Conservation (phyloP, 2,329 filamentous ascomycete genomes). For the Aspergillus sp. region DNA sequence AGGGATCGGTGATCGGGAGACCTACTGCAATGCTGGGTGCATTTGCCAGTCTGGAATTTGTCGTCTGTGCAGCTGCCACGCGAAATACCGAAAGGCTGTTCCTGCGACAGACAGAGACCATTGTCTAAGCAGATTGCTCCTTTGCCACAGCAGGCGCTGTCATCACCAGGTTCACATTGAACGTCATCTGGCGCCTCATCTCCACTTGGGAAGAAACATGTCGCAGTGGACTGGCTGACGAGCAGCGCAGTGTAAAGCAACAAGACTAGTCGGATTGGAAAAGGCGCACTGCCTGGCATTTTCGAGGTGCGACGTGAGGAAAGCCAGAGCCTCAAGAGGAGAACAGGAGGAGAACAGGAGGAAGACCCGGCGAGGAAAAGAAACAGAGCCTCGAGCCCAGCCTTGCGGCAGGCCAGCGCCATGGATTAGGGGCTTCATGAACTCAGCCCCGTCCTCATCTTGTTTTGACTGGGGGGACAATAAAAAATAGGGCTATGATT, state of each 20-base stretch:
- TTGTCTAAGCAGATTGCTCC: not conserved
- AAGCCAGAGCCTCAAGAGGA: too few species aligned
- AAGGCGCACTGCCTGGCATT: not conserved
- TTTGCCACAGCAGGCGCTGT: not conserved
- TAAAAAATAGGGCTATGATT: too few species aligned
- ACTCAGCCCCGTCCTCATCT: too few species aligned
- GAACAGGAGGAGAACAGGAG: too few species aligned
- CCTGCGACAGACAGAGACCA: not conserved
- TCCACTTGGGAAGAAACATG: not conserved
- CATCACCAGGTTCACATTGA: not conserved
- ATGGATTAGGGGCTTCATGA: too few species aligned
- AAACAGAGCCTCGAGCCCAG: too few species aligned
- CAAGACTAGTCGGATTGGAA: not conserved
- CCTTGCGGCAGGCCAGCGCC: too few species aligned
- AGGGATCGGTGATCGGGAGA: too few species aligned
- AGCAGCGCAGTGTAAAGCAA: not conserved
- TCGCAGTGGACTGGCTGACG: not conserved
- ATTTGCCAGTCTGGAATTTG: not conserved
- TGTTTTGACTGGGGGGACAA: too few species aligned
- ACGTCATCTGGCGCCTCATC: not conserved
- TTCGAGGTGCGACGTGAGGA: too few species aligned
- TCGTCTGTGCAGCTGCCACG: not conserved
- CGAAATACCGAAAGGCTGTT: not conserved
- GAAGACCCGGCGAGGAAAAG: too few species aligned
- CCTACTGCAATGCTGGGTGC: not conserved